phyloP scores from a whole-genome alignment of 2,329 filamentous ascomycete species.

The Paecilomyces fulvus region DNA sequence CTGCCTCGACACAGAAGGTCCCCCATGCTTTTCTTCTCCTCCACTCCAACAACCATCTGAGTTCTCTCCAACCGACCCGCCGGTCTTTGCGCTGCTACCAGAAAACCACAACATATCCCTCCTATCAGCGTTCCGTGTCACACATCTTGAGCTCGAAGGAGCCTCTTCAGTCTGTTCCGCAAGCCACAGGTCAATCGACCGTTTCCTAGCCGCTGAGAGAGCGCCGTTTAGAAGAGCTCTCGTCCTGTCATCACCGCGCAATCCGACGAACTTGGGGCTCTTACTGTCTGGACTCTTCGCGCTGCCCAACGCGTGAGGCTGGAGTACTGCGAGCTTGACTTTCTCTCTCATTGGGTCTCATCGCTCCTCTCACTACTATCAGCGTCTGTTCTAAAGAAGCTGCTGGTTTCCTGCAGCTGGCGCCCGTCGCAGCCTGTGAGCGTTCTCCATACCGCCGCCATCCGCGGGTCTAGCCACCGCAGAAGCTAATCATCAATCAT shows the following conservation, averaged over 20 bases:
- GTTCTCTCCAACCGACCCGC: background rate
- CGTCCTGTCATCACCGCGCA: background rate
- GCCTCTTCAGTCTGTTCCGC: background rate
- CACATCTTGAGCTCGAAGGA: background rate
- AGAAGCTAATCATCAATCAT: slow-evolving; percentile 5
- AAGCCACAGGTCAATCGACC: background rate
- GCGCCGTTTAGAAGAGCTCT: background rate
- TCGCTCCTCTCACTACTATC: background rate
- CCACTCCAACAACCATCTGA: background rate
- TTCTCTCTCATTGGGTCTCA: slow-evolving; percentile 13
- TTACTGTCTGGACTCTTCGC: slow-evolving; percentile 2
- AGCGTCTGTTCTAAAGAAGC: slow-evolving; percentile 4
- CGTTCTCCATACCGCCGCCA: slow-evolving; percentile 5
- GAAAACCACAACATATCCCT: background rate
- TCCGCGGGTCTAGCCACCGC: slow-evolving; percentile 9
- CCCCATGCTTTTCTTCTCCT: background rate
- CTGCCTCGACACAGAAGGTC: background rate
- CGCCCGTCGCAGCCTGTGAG: slow-evolving; percentile 14
- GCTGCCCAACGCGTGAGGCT: slow-evolving; percentile 35
- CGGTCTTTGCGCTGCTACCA: background rate
- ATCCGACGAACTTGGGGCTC: background rate
- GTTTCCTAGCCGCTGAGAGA: background rate
- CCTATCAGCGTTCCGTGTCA: background rate
- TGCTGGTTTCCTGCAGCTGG: slow-evolving; percentile 9
- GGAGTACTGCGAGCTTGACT: slow-evolving; percentile 12